Conservation (phyloP, 495 filamentous ascomycete species). For the Lophium mytilinum region DNA sequence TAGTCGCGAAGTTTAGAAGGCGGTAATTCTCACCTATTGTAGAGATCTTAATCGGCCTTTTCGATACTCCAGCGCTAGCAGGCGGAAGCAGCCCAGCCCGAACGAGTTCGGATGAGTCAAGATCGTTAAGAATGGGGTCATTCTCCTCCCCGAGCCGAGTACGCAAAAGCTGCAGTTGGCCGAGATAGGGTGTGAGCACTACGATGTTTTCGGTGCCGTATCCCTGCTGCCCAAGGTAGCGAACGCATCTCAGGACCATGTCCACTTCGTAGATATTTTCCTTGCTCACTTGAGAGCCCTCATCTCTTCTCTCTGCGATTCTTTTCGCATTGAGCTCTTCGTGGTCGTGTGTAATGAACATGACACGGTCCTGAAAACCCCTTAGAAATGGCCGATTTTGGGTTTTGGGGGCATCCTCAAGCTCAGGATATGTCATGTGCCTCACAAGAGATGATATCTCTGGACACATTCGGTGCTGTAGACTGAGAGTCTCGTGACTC, state of each 20-base stretch:
- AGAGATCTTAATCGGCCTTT: constrained; percentile 49
- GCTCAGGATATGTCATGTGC: constrained; percentile 54
- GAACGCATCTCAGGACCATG: constrained; percentile 58
- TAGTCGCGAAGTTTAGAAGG: neutral
- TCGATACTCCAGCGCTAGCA: constrained; percentile 44
- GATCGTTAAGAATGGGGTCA: constrained; percentile 59
- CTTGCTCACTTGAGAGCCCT: constrained; percentile 43
- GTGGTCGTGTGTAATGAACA: constrained; percentile 58
- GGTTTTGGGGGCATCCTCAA: constrained; percentile 52
- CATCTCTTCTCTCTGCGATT: constrained; percentile 46
- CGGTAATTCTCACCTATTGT: constrained; percentile 48
- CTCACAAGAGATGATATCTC: constrained; percentile 59
- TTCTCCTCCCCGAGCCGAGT: constrained; percentile 46
- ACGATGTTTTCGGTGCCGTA: constrained; percentile 61
- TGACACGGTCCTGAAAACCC: constrained; percentile 53
- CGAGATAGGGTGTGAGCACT: constrained; percentile 54
- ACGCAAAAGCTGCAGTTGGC: constrained; percentile 55
- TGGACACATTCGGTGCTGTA: constrained; percentile 65
- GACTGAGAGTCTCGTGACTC: constrained; percentile 47
- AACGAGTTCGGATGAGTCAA: constrained; percentile 62
- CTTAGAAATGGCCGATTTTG: constrained; percentile 40
- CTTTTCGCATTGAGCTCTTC: constrained; percentile 40
- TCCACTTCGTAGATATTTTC: constrained; percentile 61
- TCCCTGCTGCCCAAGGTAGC: constrained; percentile 68
- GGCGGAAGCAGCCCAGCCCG: constrained; percentile 53